Evolutionary conservation across 2,329 filamentous ascomycete genomes (phyloP).

Genomic region (Fusarium sp.): DNA sequence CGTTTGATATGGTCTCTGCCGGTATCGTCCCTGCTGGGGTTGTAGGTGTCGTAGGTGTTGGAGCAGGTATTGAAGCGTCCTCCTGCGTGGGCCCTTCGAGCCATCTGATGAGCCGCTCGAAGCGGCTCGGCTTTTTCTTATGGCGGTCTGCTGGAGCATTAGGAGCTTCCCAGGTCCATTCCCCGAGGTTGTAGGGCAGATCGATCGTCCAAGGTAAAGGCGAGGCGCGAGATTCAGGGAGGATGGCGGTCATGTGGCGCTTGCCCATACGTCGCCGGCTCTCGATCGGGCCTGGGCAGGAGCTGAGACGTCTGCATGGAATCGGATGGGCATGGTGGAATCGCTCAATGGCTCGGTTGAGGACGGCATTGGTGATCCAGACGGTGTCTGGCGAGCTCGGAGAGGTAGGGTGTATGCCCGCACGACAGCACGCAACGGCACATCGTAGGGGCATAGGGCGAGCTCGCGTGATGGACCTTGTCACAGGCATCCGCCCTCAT

Average conservation of each 20-base stretch:
- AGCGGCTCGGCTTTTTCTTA: conserved; percentile 35
- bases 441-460: conserved; percentile 49
- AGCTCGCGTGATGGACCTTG: conserved; percentile 1
- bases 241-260: conserved; percentile 65
- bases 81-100: conserved; percentile 34
- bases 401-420: conserved; percentile 30
- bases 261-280: conserved; percentile 64
- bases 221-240: conserved; percentile 53
- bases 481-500: conserved; percentile 20
- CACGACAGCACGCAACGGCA: conserved; percentile 43
- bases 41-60: background rate
- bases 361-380: conserved; percentile 50
- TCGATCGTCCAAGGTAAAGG: conserved; percentile 62
- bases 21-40: background rate
- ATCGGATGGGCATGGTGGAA: conserved; percentile 39
- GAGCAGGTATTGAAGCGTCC: background rate
- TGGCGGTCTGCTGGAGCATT: conserved; percentile 46
- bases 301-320: conserved; percentile 51
- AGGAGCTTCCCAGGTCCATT: conserved; percentile 67
- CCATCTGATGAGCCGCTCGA: conserved; percentile 48
- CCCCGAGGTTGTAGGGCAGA: conserved; percentile 56
- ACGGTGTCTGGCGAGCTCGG: conserved; percentile 40
- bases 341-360: conserved; percentile 49
- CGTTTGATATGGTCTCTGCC: background rate
- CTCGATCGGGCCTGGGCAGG: conserved; percentile 66